phyloP scores from a whole-genome alignment of 139 green algal genomes.

The Limnomonas spitsbergensis region DNA sequence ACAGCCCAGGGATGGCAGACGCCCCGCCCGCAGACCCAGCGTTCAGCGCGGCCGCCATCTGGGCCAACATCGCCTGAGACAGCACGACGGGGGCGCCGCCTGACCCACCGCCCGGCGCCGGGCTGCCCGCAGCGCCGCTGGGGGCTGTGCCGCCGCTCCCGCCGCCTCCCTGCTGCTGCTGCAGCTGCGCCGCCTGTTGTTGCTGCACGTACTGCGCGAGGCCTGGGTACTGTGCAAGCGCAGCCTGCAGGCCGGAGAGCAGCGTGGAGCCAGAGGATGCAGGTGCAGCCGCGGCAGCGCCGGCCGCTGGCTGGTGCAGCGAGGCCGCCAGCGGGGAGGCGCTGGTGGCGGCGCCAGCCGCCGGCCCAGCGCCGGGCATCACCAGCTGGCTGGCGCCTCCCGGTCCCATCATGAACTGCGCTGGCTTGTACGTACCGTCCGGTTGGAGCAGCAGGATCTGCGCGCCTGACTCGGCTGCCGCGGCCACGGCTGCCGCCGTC shows the following conservation, averaged over 20 bases:
- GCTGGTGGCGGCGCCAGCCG: no score
- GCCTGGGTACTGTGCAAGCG: background rate
- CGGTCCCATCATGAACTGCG: background rate
- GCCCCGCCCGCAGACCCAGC: background rate
- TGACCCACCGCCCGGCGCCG: no score
- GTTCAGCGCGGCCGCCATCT: background rate
- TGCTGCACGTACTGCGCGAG: background rate
- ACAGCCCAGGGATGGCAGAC: background rate
- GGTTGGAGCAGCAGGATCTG: background rate
- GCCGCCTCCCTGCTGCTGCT: background rate
- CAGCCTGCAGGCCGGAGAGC: background rate
- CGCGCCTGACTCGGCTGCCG: background rate
- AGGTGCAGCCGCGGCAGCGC: background rate
- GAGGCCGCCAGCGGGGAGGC: no score
- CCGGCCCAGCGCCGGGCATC: background rate
- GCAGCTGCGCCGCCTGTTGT: background rate
- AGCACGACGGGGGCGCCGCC: background rate
- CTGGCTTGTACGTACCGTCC: background rate
- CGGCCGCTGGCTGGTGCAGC: background rate
- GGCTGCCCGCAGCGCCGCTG: no score
- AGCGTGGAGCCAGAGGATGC: no score
- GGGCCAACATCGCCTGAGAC: background rate
- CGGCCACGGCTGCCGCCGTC: background rate
- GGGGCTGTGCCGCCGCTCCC: no score
- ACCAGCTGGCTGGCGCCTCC: background rate